A percentile compares a stretch with the other conserved stretches of the same genome.
Conservation (phyloP, 305 asterid species). For the Euphrasia arctica region DNA sequence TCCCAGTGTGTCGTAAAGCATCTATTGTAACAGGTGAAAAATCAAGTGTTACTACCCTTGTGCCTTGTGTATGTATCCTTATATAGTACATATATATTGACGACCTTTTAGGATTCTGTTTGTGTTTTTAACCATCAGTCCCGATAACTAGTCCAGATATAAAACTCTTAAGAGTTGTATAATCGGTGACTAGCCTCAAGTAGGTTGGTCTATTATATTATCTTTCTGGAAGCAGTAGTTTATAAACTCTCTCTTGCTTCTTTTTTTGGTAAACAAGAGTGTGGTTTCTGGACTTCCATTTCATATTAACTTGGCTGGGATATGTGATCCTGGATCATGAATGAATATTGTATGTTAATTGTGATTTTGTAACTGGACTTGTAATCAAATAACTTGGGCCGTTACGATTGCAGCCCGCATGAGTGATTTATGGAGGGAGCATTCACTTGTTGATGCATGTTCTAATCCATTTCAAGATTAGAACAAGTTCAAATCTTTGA, state of each 20-base stretch:
- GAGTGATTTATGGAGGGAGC: too few relatives aligned
- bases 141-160: background rate
- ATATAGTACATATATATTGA: conserved; percentile 1
- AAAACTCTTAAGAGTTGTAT: background rate
- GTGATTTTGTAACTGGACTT: too few relatives aligned
- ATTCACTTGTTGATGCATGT: too few relatives aligned
- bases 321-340: background rate
- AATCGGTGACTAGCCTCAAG: background rate
- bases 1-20: conserved; percentile 3
- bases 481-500: too few relatives aligned
- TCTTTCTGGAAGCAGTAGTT: conserved; percentile 1
- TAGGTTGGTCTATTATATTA: conserved; percentile 1
- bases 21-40: conserved; percentile 16
- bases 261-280: background rate
- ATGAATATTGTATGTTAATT: background rate
- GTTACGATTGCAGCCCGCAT: too few relatives aligned
- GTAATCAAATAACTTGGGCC: too few relatives aligned
- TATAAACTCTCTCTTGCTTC: background rate
- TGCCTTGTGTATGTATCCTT: conserved; percentile 21
- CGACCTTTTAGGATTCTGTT: conserved; percentile 19
- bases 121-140: background rate
- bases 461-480: too few relatives aligned
- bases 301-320: background rate
- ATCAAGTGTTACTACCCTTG: background rate
- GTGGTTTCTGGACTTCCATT: background rate